Evolutionary conservation across 106 monocot species (phyloP).

Genomic region (Dactylorhiza incarnata): DNA sequence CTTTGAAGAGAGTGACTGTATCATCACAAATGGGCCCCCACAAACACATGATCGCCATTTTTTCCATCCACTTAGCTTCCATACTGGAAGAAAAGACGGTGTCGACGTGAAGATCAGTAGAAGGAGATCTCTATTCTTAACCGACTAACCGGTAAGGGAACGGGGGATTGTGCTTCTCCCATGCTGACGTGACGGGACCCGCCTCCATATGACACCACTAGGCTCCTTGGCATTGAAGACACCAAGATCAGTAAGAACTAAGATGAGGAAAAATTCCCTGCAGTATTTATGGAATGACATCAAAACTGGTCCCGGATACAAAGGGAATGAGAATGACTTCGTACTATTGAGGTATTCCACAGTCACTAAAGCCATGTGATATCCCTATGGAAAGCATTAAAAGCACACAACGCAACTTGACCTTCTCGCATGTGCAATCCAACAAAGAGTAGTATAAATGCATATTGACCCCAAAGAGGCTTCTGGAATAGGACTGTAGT

Average conservation of each 20-base stretch:
- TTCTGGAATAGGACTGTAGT: not conserved
- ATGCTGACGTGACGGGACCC: not conserved
- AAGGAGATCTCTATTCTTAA: not conserved
- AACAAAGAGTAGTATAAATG: not conserved
- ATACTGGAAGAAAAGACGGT: not conserved
- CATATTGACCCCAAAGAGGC: not conserved
- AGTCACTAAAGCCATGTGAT: slow-evolving; percentile 4
- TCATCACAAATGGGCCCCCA: slow-evolving; percentile 1
- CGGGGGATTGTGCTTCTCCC: not conserved
- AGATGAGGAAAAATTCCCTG: not conserved
- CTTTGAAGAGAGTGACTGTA: not conserved
- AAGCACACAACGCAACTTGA: slow-evolving; percentile 6
- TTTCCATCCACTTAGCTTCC: not conserved
- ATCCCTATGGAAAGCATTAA: not conserved
- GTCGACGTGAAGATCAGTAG: not conserved
- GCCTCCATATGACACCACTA: not conserved
- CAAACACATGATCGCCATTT: not conserved
- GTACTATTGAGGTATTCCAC: not conserved
- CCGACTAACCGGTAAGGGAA: not conserved
- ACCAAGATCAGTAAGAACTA: not conserved
- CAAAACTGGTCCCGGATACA: slow-evolving; percentile 6
- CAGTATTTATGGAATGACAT: not conserved
- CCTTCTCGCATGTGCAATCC: not conserved
- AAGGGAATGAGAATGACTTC: not conserved
- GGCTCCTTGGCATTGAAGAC: not conserved